Conservation (phyloP, 768 basidiomycete genomes). For the Collybiopsis luxurians region DNA sequence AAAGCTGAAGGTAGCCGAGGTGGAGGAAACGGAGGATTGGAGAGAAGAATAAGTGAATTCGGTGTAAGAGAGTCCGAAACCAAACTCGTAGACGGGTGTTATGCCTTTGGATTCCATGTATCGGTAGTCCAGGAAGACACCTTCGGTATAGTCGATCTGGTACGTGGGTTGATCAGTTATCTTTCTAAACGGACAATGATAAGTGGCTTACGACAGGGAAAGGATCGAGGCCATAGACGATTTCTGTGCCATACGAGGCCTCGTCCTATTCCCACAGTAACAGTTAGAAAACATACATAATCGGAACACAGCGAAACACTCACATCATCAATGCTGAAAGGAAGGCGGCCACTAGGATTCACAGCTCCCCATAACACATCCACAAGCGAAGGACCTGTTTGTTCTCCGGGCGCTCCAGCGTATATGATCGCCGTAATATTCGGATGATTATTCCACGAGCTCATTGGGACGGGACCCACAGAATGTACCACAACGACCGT, state of each 20-base stretch:
- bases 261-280: conserved; percentile 25
- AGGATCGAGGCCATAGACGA: conserved; percentile 38
- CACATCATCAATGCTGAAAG: conserved; percentile 72
- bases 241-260: conserved; percentile 38
- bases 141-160: conserved; percentile 67
- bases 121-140: conserved; percentile 64
- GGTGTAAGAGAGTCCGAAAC: conserved; percentile 74
- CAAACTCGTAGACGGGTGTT: conserved; percentile 60
- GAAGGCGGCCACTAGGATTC: conserved; percentile 74
- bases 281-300: not conserved
- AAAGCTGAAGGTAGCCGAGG: conserved; percentile 38
- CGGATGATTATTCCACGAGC: conserved; percentile 66
- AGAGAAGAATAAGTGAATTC: conserved; percentile 62
- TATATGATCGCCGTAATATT: conserved; percentile 67
- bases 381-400: conserved; percentile 71
- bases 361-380: conserved; percentile 76
- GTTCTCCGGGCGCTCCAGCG: conserved; percentile 62
- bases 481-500: conserved; percentile 80
- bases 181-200: not conserved
- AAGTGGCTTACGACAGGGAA: conserved; percentile 14
- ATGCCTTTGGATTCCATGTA: conserved; percentile 56
- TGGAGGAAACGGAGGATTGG: conserved; percentile 30
- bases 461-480: conserved; percentile 72
- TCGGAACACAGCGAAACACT: conserved; percentile 10
- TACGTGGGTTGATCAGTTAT: not conserved